Base-by-base conservation (phyloP, 2,329 filamentous ascomycete genomes). In the Aspergillus udagawae region DNA sequence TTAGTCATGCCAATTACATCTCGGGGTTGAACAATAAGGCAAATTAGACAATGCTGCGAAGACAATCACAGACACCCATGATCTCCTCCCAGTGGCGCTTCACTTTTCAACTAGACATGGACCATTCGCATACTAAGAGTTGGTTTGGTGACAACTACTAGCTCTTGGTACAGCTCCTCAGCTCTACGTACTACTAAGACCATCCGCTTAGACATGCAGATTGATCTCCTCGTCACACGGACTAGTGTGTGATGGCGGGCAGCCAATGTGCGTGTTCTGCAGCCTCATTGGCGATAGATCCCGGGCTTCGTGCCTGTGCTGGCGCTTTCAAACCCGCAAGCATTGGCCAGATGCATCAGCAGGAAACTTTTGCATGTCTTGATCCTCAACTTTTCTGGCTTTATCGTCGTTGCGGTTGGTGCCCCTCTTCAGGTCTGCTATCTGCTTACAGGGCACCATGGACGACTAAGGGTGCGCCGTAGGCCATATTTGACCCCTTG, bases 321-420 rank as follows among this genome's bases (percentile, higher is more conserved):
- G 70, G 72, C 71, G 71, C 70, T 71, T 72, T 67, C 63, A 62
- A 55, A 61, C 55, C 62, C 48, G 58, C 67, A 65, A 65, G 65
- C 63, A 73, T 72, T 73, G 68, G 70, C 63, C 63, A 70, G 64
- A 72, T 69, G 70, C 67, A 72, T 55, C 63, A 64, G 56, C 58
- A 49, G 60, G 67, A 67, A 68, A 67, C 69, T 64, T 61, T 58
- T 59, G 48, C 60, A 57, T 53, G 55, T 55, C 56, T 53, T 60
- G 59, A 61, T 63, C 63, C 59, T 53, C 21, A 51, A 61, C 58
- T 58, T 60, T 58, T 47, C 54, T 56, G 55, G 55, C 56, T 58
- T 58, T 45, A 55, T 63, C 62, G 63, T 59, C 10, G 28, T 4
- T 66, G 53, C 54, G 41, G 47, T 65, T 66, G 60, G 58, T 66